Evolutionary conservation across 2,329 filamentous ascomycete genomes (phyloP).

Genomic region (Waltergamsia citrina): DNA sequence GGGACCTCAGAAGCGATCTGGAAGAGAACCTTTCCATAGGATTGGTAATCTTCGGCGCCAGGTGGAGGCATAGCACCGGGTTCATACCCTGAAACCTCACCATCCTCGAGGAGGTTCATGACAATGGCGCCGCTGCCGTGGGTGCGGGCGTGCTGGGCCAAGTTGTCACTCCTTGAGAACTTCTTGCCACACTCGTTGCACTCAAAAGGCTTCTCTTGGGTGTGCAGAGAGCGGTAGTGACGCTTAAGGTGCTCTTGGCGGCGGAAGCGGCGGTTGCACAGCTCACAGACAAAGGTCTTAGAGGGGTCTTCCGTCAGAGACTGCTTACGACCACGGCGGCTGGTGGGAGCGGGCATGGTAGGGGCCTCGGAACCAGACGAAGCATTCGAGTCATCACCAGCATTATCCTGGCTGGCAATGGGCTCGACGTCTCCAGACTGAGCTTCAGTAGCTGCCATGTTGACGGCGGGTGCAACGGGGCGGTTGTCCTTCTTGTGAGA

Average conservation of each 20-base stretch:
- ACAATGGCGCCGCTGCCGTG: slow-evolving; percentile 85
- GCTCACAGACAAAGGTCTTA: slow-evolving; percentile 95
- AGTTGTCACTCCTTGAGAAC: slow-evolving; percentile 95
- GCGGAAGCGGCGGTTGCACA: slow-evolving; percentile 95
- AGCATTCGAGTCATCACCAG: slow-evolving; percentile 26
- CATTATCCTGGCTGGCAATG: no score
- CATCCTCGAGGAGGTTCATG: slow-evolving; percentile 78
- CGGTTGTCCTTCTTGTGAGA: slow-evolving; percentile 32
- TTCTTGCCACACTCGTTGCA: slow-evolving; percentile 98
- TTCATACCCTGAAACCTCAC: slow-evolving; percentile 31
- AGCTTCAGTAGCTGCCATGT: slow-evolving; percentile 22
- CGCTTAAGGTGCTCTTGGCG: slow-evolving; percentile 98
- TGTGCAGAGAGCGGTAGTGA: slow-evolving; percentile 96
- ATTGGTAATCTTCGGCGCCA: slow-evolving; percentile 52
- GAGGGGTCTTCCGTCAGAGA: slow-evolving; percentile 94
- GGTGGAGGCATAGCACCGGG: slow-evolving; percentile 30
- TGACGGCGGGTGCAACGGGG: slow-evolving; percentile 30
- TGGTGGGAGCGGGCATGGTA: slow-evolving; percentile 50
- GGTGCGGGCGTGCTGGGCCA: slow-evolving; percentile 90
- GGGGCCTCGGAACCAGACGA: slow-evolving; percentile 32
- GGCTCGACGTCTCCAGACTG: no score
- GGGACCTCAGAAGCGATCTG: slow-evolving; percentile 68
- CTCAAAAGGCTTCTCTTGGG: slow-evolving; percentile 96
- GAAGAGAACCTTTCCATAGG: slow-evolving; percentile 71
- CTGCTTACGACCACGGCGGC: slow-evolving; percentile 95